These are phyloP conservation scores for Tilletia horrida DNA, from an alignment of 1,284 basidiomycete species.

Conservation along the genomic window DNA sequence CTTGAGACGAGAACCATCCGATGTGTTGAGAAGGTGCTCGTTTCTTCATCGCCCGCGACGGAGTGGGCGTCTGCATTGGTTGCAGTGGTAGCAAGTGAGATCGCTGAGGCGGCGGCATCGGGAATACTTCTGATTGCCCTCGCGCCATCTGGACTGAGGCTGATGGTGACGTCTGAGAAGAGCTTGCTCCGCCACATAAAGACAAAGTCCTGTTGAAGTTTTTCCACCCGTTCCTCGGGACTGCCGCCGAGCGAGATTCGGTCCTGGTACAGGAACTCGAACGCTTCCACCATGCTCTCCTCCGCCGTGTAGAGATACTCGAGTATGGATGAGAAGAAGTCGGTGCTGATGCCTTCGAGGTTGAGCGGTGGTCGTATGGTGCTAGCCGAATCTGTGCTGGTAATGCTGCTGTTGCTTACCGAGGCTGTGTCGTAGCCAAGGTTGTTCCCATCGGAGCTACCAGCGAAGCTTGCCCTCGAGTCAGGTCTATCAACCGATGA, in stretches of 20 bases:
- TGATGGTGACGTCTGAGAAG: conserved; percentile 42
- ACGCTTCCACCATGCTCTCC: conserved; percentile 38
- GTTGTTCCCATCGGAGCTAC: conserved; percentile 1
- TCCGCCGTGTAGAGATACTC: conserved; percentile 49
- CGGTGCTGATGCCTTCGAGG: conserved; percentile 32
- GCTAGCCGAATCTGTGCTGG: conserved; percentile 31
- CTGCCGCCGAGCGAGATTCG: conserved; percentile 56
- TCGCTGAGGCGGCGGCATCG: conserved; percentile 36
- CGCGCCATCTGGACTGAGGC: conserved; percentile 26
- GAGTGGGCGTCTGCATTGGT: conserved; percentile 32
- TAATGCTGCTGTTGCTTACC: conserved; percentile 22
- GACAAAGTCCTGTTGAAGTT: conserved; percentile 62
- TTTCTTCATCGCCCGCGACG: conserved; percentile 32
- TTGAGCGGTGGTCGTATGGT: conserved; percentile 37
- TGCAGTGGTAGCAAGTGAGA: conserved; percentile 28
- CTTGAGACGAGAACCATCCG: conserved; percentile 86
- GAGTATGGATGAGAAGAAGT: conserved; percentile 42
- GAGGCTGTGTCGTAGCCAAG: conserved; percentile 26
- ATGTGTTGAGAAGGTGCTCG: conserved; percentile 72
- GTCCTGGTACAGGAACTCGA: conserved; percentile 47
- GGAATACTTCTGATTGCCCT: conserved; percentile 23
- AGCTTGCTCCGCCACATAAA: conserved; percentile 52
- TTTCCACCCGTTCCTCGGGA: conserved; percentile 74
- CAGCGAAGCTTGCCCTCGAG: neutral
- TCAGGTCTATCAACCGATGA: neutral